Evolutionary conservation across 2,329 filamentous ascomycete genomes (phyloP), one percentile per base, ranked within the genome.

Genomic region (Ophiostoma tasmaniense): DNA sequence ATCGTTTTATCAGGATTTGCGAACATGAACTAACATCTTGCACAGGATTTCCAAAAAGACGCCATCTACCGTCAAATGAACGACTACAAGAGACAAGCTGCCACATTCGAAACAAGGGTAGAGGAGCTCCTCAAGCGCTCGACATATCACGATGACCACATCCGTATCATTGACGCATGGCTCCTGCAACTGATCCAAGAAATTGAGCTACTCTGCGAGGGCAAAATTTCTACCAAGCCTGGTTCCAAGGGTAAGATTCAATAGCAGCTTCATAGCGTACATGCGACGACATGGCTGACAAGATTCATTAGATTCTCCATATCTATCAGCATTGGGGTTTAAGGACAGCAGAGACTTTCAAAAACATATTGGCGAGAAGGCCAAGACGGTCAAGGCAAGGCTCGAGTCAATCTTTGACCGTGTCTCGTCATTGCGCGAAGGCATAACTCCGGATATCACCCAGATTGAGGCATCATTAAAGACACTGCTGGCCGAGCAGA

Each of bases 11-110:
- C 42, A 20, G 20, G 42, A 45, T 45, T 20, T 45, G 14, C 20
- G 20, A 45, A n/a, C 17, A 1, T 8, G 42, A 6, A 45, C 64
- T 79, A 76, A 74, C 75, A 2, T 1, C 76, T 10, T 20, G 76
- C 77, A 78, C 65, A 96, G 92, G 88, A 90, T 77, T 95, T 90
- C 76, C 91, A 94, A 80, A 99, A 98, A 81, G 95, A 97, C 82
- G 95, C 95, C 73, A 97, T 99, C 77, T 90, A 91, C 75, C 92
- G 96, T 70, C 94, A 97, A 81, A 97, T 99, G 93, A 91, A 93
- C 77, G 95, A 98, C 80, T 97, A 96, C 80, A 97, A 96, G 80
- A 89, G 95, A 74, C 92, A 96, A 77, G 93, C 93, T 77, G 84
- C 85, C 70, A 90, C 90, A 55, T 82, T 96, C 72, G 93, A 98